Evolutionary conservation across 345 rosid species (phyloP).

Genomic region (Eucalyptus cloeziana): DNA sequence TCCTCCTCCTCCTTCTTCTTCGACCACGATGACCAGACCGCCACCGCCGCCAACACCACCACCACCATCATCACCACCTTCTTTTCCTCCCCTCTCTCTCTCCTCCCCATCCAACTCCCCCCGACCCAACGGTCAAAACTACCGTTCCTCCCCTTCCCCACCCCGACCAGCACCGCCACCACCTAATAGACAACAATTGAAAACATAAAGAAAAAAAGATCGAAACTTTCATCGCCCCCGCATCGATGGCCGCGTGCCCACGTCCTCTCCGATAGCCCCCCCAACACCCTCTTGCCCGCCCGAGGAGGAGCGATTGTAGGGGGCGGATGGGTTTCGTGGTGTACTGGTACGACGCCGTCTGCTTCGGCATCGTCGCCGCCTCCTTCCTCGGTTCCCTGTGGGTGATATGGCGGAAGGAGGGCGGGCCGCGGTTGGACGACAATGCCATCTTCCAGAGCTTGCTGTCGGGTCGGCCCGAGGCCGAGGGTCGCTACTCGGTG

Average conservation of each 20-base stretch:
- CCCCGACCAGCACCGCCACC: not conserved
- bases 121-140: conserved; percentile 28
- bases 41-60: not conserved
- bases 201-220: not conserved
- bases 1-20: not conserved
- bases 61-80: not conserved
- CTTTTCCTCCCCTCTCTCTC: not conserved
- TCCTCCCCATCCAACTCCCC: not conserved
- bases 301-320: not conserved
- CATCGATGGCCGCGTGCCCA: not conserved
- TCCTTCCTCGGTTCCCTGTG: not conserved
- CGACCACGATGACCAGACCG: not conserved
- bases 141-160: conserved; percentile 5
- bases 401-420: conserved; percentile 4
- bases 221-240: not conserved
- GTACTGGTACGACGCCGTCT: not conserved
- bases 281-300: not conserved
- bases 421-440: conserved; percentile 1
- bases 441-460: conserved; percentile 1
- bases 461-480: not conserved
- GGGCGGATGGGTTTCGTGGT: not conserved
- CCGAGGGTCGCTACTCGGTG: not conserved
- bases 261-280: not conserved
- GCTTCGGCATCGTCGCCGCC: not conserved
- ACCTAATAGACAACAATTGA: not conserved